Base-by-base conservation (phyloP, 2,329 filamentous ascomycete genomes). In the Lasiodiplodia gonubiensis region DNA sequence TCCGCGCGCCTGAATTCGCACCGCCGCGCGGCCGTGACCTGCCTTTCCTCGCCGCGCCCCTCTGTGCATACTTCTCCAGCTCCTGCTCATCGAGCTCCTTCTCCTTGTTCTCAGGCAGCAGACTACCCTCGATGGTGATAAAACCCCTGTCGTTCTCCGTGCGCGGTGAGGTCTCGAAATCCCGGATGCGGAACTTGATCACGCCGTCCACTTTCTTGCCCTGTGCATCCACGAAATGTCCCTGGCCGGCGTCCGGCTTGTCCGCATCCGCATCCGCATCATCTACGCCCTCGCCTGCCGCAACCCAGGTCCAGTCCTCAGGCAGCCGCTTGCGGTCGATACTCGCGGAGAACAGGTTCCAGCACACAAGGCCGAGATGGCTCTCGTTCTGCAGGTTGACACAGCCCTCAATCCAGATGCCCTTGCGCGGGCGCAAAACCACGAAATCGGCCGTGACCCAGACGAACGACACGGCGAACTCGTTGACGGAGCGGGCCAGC, bases 381-480 rank as follows among this genome's bases (percentile, higher is more conserved):
- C 92, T 93, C 72, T 95, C 92, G 57, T 91, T 94, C 76, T 97
- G 92, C 35, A 97, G 84, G 74, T 94, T 95, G 67, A 97, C 86
- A 71, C 86, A 89, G 12, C 93, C 95, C 71, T 94, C 90, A 75
- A 98, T 86, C 79, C 86, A 88, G 10, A 89, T 88, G 42, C 92
- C 92, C 54, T 87, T 86, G 64, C 85, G 83, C 0, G 95, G 94
- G 37, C 90, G 86, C 77, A 97, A 96, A 21, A 98, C 82, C 53
- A 96, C 84, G 70, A 97, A 91, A 25, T 96, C 93, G 1, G 91
- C 93, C 0, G 93, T 97, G 25, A 97, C 86, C 90, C 94, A 98
- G 57, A 92, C 88, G 75, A 92, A 97, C 25, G 90, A 90, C 27
- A 93, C 92, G 8, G 91, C 92, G 75, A 94, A 96, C 80, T 98